Conservation (phyloP, 192 early-diverging fungal genomes). For the Dissophora globulifera region DNA sequence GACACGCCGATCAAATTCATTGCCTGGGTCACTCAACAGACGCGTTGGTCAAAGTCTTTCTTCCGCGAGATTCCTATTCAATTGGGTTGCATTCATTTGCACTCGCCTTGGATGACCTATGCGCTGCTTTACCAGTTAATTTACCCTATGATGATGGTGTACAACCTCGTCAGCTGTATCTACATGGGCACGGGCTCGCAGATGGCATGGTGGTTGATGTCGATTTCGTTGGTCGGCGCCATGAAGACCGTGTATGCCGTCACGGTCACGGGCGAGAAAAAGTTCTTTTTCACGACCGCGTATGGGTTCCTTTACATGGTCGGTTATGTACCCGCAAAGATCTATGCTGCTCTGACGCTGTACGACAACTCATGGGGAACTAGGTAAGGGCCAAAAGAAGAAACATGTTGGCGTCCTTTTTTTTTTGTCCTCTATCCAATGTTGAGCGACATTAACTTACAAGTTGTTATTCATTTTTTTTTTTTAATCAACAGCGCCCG, state of each 20-base stretch:
- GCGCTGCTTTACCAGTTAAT: slow-evolving; percentile 67
- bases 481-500: slow-evolving; percentile 9
- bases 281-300: slow-evolving; percentile 56
- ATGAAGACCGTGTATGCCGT: slow-evolving; percentile 56
- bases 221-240: slow-evolving; percentile 53
- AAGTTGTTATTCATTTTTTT: background rate
- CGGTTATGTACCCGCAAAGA: slow-evolving; percentile 61
- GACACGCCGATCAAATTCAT: slow-evolving; percentile 67
- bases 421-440: no score
- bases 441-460: background rate
- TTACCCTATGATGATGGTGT: slow-evolving; percentile 71
- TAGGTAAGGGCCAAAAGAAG: slow-evolving; percentile 19
- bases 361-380: slow-evolving; percentile 68
- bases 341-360: slow-evolving; percentile 59
- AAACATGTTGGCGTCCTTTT: no score
- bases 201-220: slow-evolving; percentile 56
- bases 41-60: slow-evolving; percentile 73
- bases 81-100: slow-evolving; percentile 58
- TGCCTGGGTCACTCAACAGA: slow-evolving; percentile 72
- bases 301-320: slow-evolving; percentile 60
- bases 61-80: slow-evolving; percentile 67
- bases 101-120: slow-evolving; percentile 70
- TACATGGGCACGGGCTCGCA: slow-evolving; percentile 47
- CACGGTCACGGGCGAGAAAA: slow-evolving; percentile 33
- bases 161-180: slow-evolving; percentile 58